Conservation (phyloP, 768 basidiomycete genomes). For the Pisolithus orientalis region DNA sequence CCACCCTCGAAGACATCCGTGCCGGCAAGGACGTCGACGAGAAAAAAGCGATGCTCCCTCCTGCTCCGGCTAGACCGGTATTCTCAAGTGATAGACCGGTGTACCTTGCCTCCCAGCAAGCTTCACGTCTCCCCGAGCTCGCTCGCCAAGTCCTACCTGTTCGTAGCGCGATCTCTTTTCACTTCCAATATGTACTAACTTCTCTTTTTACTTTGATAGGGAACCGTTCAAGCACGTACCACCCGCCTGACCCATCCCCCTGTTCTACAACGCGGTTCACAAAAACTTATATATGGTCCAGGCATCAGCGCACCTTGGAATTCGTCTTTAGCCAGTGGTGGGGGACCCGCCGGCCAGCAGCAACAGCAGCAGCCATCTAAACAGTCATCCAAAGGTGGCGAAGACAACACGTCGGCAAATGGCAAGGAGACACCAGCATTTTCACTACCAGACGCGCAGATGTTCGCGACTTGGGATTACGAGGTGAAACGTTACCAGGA, state of each 20-base stretch:
- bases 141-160: slow-evolving; percentile 65
- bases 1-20: slow-evolving; percentile 24
- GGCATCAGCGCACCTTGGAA: slow-evolving; percentile 42
- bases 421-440: slow-evolving; percentile 25
- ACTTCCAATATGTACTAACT: neutral
- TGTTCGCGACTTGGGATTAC: slow-evolving; percentile 47
- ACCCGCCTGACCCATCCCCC: slow-evolving; percentile 63
- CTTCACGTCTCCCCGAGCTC: slow-evolving; percentile 59
- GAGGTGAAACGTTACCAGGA: slow-evolving; percentile 39
- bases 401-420: slow-evolving; percentile 15
- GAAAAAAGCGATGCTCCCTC: slow-evolving; percentile 26
- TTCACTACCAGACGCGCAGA: slow-evolving; percentile 40
- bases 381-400: slow-evolving; percentile 19
- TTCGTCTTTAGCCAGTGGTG: slow-evolving; percentile 18
- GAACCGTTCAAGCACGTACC: slow-evolving; percentile 51
- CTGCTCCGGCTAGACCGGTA: slow-evolving; percentile 31
- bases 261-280: slow-evolving; percentile 42
- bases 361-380: no score
- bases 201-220: slow-evolving; percentile 26
- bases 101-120: slow-evolving; percentile 59
- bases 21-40: slow-evolving; percentile 48
- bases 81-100: slow-evolving; percentile 49
- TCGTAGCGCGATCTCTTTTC: slow-evolving; percentile 20
- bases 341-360: no score
- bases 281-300: slow-evolving; percentile 37